Evolutionary conservation across 805 yeast species (phyloP).

Genomic region (Hermanozyma aechmeae): DNA sequence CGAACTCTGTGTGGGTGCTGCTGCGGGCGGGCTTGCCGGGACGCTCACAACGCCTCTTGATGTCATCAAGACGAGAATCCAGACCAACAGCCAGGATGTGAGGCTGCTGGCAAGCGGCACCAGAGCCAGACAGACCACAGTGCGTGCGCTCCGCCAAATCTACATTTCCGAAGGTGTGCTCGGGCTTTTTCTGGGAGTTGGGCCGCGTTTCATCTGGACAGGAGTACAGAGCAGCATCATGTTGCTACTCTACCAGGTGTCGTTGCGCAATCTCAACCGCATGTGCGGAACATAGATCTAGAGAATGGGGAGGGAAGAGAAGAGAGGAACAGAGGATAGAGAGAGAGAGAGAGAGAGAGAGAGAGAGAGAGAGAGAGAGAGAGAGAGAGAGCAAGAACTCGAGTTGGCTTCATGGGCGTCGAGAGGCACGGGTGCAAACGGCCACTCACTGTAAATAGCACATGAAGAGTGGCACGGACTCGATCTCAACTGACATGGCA

Average conservation of each 20-base stretch:
- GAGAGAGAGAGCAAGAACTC: no score
- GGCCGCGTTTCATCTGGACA: conserved; percentile 96
- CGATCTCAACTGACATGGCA: no score
- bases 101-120: conserved; percentile 1
- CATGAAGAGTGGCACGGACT: no score
- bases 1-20: conserved; percentile 85
- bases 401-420: no score
- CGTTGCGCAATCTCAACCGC: conserved; percentile 31
- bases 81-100: conserved; percentile 56
- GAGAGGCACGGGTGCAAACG: no score
- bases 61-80: conserved; percentile 86
- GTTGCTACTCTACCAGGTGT: conserved; percentile 78
- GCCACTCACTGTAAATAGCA: no score
- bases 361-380: no score
- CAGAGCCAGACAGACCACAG: conserved; percentile 15
- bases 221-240: conserved; percentile 90
- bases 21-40: conserved; percentile 93
- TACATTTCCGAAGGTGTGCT: conserved; percentile 64
- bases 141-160: conserved; percentile 30
- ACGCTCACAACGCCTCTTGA: conserved; percentile 83
- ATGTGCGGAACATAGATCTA: background rate
- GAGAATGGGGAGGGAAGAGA: no score
- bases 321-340: no score
- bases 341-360: no score
- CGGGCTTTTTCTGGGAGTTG: conserved; percentile 89